phyloP scores from a whole-genome alignment of 805 yeast species.

The Cephaloascus albidus region DNA sequence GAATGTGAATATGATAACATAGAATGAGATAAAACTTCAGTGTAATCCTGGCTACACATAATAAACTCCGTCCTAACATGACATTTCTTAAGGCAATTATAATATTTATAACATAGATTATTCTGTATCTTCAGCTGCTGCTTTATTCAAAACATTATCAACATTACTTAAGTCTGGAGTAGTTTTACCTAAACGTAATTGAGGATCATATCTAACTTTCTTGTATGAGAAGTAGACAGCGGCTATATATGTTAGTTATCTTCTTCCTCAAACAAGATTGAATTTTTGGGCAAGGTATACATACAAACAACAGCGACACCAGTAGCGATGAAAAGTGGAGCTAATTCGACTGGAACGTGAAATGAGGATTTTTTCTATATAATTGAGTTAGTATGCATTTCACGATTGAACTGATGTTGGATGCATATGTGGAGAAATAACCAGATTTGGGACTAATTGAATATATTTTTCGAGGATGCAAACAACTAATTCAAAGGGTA shows the following conservation, averaged over 20 bases:
- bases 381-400: not conserved
- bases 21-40: no score
- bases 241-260: conserved; percentile 5
- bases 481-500: conserved; percentile 4
- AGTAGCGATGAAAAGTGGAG: conserved; percentile 49
- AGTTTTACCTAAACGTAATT: conserved; percentile 39
- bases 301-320: conserved; percentile 33
- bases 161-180: conserved; percentile 20
- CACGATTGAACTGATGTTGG: no score
- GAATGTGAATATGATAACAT: not conserved
- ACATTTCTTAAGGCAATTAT: not conserved
- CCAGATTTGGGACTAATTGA: no score
- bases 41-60: no score
- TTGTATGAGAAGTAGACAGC: conserved; percentile 44
- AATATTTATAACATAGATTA: no score
- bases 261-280: no score
- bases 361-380: conserved; percentile 1
- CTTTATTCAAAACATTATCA: conserved; percentile 4
- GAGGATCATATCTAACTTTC: conserved; percentile 37
- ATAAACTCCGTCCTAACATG: no score
- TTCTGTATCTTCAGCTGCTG: not conserved
- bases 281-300: no score
- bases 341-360: conserved; percentile 43
- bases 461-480: no score
- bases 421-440: no score